A percentile compares a stretch with the other conserved stretches of the same genome.
phyloP scores from a whole-genome alignment of 2,329 filamentous ascomycete genomes.

The Pestalotiopsis sp. region DNA sequence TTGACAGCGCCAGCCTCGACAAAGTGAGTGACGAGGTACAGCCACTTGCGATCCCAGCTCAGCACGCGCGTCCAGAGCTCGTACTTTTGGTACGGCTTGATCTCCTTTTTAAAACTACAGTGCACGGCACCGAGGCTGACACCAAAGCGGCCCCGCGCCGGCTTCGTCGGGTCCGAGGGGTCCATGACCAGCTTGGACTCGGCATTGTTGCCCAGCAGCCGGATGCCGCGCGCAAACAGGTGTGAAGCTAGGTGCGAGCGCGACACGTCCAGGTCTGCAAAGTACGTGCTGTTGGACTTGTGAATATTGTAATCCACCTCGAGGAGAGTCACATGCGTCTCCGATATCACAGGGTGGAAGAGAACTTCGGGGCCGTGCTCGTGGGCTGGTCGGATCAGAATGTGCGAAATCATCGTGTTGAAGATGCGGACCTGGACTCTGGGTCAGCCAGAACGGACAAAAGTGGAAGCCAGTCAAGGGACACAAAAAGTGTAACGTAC shows the following conservation, averaged over 20 bases:
- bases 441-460: background rate
- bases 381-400: constrained; percentile 50
- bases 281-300: constrained; percentile 86
- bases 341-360: constrained; percentile 72
- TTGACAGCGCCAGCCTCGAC: constrained; percentile 62
- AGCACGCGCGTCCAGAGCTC: constrained; percentile 75
- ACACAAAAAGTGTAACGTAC: constrained; percentile 45
- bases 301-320: constrained; percentile 89
- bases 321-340: constrained; percentile 67
- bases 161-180: constrained; percentile 43
- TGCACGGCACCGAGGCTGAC: constrained; percentile 74
- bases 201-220: constrained; percentile 51
- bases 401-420: constrained; percentile 58
- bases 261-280: constrained; percentile 81
- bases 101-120: constrained; percentile 75
- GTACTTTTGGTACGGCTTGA: constrained; percentile 68
- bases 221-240: constrained; percentile 63
- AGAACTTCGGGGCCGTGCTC: constrained; percentile 63
- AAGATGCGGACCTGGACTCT: constrained; percentile 56
- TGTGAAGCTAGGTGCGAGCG: constrained; percentile 79
- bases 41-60: constrained; percentile 80
- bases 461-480: background rate
- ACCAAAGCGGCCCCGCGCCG: constrained; percentile 55
- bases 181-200: constrained; percentile 53
- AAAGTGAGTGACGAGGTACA: constrained; percentile 77